phyloP scores from a whole-genome alignment of 2,329 filamentous ascomycete species.

The Exophiala spinifera region DNA sequence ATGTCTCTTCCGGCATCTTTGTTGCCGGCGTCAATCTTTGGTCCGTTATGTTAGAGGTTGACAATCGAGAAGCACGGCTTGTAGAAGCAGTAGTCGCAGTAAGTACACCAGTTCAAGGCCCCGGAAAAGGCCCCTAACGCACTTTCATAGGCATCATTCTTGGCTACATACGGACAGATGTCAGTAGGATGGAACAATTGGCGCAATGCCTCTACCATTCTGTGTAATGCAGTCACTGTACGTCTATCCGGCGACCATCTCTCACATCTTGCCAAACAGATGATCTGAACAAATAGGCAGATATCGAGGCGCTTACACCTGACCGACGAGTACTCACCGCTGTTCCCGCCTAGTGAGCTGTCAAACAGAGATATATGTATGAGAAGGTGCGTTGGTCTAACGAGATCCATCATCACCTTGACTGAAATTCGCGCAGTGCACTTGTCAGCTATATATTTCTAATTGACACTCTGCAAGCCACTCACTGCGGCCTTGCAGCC shows the following conservation, averaged over 20 bases:
- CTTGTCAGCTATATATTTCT: constrained; percentile 8
- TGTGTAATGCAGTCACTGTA: constrained; percentile 13
- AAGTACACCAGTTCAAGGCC: not conserved
- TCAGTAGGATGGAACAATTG: constrained; percentile 1
- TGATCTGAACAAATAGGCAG: not conserved
- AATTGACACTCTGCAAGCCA: constrained; percentile 7
- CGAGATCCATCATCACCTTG: not conserved
- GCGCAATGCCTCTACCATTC: not conserved
- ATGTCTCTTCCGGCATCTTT: constrained; percentile 1
- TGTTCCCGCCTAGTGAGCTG: not conserved
- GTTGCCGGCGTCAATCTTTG: constrained; percentile 4
- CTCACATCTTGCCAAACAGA: not conserved
- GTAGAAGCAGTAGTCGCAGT: constrained; percentile 8
- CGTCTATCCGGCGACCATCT: not conserved
- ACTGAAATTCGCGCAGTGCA: constrained; percentile 2
- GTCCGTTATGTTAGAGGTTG: constrained; percentile 11
- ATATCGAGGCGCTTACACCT: constrained; percentile 14
- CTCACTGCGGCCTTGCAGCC: not conserved
- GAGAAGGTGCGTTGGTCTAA: not conserved
- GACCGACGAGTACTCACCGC: constrained; percentile 9
- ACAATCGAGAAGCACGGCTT: constrained; percentile 11
- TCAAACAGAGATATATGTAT: not conserved
- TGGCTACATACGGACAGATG: constrained; percentile 3
- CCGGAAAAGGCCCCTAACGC: not conserved
- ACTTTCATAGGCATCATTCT: constrained; percentile 2